A percentile compares a stretch with the other conserved stretches of the same genome.
Conservation (phyloP, 1,139 yeast genomes). For the Sugiyamaella xylanicola region DNA sequence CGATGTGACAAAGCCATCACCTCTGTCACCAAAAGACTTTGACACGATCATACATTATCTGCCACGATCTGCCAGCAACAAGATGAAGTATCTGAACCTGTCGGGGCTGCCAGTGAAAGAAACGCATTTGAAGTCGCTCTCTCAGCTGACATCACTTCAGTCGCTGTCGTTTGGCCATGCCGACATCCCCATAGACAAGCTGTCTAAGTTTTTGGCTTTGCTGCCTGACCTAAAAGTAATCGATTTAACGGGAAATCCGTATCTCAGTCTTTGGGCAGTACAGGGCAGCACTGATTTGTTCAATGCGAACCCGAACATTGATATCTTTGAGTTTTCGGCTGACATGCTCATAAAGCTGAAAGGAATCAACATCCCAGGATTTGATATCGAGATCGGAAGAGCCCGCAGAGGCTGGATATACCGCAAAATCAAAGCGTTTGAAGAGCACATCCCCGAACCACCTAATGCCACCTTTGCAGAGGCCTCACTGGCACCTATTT, state of each 20-base stretch:
- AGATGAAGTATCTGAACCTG: constrained; percentile 60
- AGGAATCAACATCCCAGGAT: constrained; percentile 38
- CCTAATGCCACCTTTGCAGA: constrained; percentile 14
- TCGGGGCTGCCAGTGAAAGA: constrained; percentile 73
- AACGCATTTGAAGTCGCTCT: constrained; percentile 57
- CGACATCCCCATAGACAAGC: constrained; percentile 51
- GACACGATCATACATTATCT: constrained; percentile 49
- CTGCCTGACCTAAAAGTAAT: constrained; percentile 44
- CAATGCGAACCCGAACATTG: constrained; percentile 43
- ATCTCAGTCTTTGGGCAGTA: constrained; percentile 52
- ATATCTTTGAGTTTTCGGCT: constrained; percentile 45
- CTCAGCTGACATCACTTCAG: constrained; percentile 53
- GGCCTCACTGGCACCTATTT: constrained; percentile 22
- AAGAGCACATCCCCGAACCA: not conserved
- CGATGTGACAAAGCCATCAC: constrained; percentile 68
- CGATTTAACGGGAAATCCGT: constrained; percentile 55
- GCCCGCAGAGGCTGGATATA: constrained; percentile 79
- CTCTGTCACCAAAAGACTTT: constrained; percentile 49
- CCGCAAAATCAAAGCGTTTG: constrained; percentile 23
- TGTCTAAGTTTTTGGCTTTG: constrained; percentile 52
- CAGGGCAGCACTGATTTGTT: constrained; percentile 51
- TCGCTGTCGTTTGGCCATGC: constrained; percentile 67
- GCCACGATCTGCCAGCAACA: constrained; percentile 37
- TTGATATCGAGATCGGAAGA: constrained; percentile 57
- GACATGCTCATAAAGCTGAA: constrained; percentile 39